phyloP scores from a whole-genome alignment of 768 basidiomycete species.

The Leccinum subtestaceum region DNA sequence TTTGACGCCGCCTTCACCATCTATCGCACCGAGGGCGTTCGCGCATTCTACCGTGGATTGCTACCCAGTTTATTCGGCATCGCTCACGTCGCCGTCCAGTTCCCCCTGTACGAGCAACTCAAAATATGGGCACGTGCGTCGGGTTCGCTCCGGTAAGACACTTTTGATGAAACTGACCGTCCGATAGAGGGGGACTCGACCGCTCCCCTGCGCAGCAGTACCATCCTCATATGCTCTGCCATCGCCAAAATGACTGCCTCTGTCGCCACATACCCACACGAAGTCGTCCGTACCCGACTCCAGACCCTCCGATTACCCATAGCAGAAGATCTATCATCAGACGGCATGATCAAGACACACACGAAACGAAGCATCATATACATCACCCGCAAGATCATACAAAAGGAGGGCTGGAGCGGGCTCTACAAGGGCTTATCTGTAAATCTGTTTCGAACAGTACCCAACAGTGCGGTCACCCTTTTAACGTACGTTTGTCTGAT shows the following conservation, averaged over 20 bases:
- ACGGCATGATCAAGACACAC: constrained; percentile 57
- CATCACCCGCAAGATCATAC: constrained; percentile 69
- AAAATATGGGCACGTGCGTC: constrained; percentile 83
- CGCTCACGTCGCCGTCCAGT: constrained; percentile 93
- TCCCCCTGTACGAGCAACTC: constrained; percentile 92
- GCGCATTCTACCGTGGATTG: constrained; percentile 93
- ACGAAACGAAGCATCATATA: constrained; percentile 65
- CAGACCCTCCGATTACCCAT: constrained; percentile 80
- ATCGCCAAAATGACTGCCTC: constrained; percentile 95
- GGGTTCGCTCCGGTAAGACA: constrained; percentile 6
- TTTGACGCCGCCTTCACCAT: constrained; percentile 87
- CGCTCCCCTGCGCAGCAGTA: constrained; percentile 32
- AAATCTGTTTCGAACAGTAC: constrained; percentile 92
- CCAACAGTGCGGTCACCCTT: constrained; percentile 95
- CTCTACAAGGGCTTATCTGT: constrained; percentile 94
- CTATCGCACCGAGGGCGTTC: constrained; percentile 81
- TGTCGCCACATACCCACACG: constrained; percentile 95
- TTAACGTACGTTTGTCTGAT: constrained; percentile 38
- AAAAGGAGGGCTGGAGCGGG: constrained; percentile 83
- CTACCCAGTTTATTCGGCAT: constrained; percentile 93
- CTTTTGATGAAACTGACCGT: background rate
- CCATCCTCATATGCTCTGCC: constrained; percentile 90
- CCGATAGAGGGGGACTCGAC: constrained; percentile 30
- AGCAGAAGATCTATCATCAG: constrained; percentile 54
- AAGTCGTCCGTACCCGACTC: constrained; percentile 95